Conservation (phyloP, 305 asterid genomes). For the Nicotiana rustica region DNA sequence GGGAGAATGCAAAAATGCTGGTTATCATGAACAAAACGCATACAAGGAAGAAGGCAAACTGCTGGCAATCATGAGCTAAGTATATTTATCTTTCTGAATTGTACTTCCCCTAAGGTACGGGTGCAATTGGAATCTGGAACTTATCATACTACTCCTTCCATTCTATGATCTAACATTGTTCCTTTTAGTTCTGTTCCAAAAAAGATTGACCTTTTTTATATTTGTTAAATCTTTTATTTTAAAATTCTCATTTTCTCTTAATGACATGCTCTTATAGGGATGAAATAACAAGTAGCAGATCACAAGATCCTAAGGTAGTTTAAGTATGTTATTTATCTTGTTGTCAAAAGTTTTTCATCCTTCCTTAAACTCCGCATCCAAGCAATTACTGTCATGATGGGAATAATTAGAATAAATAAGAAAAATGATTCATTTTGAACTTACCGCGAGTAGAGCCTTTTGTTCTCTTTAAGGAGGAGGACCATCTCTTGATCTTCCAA, state of each 20-base stretch:
- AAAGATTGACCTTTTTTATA: neutral
- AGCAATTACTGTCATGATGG: neutral
- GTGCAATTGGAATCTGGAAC: neutral
- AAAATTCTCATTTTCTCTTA: neutral
- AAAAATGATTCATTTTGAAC: constrained; percentile 43
- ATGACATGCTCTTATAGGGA: neutral
- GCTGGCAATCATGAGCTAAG: neutral
- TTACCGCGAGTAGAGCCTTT: constrained; percentile 60
- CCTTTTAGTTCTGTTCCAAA: neutral
- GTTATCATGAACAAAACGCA: neutral
- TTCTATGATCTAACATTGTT: neutral
- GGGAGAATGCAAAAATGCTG: constrained; percentile 22
- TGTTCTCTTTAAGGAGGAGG: constrained; percentile 55
- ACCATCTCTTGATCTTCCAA: constrained; percentile 50
- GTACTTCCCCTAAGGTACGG: neutral
- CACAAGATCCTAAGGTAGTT: neutral
- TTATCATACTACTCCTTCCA: constrained; percentile 14
- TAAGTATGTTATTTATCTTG: neutral
- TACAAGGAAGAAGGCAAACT: neutral
- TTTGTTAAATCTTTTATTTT: neutral
- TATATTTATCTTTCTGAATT: neutral
- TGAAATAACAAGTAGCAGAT: neutral
- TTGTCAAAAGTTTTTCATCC: neutral
- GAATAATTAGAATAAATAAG: constrained; percentile 32
- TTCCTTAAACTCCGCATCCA: neutral